Conservation (phyloP, 768 basidiomycete species). For the Suillus fuscotomentosus region DNA sequence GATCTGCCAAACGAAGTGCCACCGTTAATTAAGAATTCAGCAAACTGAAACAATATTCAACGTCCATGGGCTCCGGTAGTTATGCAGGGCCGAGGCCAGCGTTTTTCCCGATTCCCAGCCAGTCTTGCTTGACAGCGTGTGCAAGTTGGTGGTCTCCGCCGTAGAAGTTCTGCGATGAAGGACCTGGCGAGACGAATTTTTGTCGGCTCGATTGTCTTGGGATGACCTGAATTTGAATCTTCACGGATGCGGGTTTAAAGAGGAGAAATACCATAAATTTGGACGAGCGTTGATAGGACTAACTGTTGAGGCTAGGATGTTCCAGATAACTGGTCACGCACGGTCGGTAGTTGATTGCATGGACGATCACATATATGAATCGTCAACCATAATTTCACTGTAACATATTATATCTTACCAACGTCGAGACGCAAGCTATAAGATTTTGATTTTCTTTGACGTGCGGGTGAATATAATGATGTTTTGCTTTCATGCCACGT, state of each 20-base stretch:
- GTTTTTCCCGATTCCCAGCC: neutral
- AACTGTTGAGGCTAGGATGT: neutral
- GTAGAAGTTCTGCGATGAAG: neutral
- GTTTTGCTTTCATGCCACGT: neutral
- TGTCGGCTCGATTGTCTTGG: neutral
- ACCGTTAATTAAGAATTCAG: neutral
- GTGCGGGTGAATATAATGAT: neutral
- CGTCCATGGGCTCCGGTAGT: neutral
- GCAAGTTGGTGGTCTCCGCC: neutral
- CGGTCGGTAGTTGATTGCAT: neutral
- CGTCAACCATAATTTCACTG: neutral
- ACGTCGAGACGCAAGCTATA: neutral
- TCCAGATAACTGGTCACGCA: neutral
- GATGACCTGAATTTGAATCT: neutral
- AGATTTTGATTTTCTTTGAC: neutral
- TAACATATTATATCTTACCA: constrained; percentile 1
- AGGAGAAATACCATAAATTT: neutral
- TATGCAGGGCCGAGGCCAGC: neutral
- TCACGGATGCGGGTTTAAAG: neutral
- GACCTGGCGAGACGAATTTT: neutral
- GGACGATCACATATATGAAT: neutral
- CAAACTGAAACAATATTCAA: neutral
- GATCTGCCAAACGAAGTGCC: neutral
- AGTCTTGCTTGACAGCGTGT: constrained; percentile 1
- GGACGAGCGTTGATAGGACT: neutral